These are phyloP conservation scores for Sechiopsis laciniata DNA, from an alignment of 306 rosid genomes.

Conservation along the genomic window DNA sequence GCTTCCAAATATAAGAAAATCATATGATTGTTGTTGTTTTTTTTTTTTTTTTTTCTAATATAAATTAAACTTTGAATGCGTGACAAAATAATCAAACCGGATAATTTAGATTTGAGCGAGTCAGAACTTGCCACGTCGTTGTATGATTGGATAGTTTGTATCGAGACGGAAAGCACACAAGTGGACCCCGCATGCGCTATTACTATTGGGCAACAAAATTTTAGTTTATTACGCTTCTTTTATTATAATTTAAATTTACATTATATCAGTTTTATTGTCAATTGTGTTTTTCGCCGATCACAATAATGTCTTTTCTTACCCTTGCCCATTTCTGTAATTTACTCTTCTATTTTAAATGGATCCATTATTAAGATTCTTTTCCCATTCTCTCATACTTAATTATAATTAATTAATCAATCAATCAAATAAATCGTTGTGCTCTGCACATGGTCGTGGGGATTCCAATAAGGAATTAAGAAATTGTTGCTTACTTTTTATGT, in stretches of 20 bases:
- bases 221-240: not conserved
- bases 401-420: not conserved
- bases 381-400: not conserved
- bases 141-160: not conserved
- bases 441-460: not conserved
- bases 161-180: no score
- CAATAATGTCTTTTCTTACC: no score
- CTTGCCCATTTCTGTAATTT: constrained; percentile 13
- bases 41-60: no score
- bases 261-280: not conserved
- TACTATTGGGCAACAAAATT: not conserved
- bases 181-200: not conserved
- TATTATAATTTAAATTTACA: not conserved
- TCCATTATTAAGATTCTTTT: not conserved
- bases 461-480: not conserved
- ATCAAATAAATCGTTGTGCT: not conserved
- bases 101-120: not conserved
- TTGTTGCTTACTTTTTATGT: not conserved
- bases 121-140: constrained; percentile 3
- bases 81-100: not conserved
- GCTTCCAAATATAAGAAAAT: no score
- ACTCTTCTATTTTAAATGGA: not conserved
- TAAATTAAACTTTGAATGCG: not conserved
- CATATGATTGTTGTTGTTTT: no score
- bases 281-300: not conserved